Conservation (phyloP, 495 filamentous ascomycete species). For the Aspergillus bridgeri region DNA sequence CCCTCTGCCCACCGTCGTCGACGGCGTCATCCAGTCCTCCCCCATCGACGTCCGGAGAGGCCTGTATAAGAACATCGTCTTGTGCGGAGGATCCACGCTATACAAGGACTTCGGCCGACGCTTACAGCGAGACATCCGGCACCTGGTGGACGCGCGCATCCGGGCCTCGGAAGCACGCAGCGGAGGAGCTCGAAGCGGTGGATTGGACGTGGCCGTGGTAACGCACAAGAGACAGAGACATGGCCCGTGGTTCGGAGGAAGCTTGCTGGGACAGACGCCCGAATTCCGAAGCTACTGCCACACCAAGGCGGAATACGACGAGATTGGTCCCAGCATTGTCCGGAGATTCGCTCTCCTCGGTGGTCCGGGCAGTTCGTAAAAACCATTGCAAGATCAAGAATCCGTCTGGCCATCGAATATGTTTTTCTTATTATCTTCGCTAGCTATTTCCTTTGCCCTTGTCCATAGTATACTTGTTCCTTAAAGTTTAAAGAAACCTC, state of each 20-base stretch:
- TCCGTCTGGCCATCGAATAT: conserved; percentile 19
- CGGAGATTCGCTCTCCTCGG: conserved; percentile 91
- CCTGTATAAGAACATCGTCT: conserved; percentile 98
- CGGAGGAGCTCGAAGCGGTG: conserved; percentile 74
- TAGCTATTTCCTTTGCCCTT: conserved; percentile 17
- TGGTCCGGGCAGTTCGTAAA: conserved; percentile 70
- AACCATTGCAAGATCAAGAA: conserved; percentile 5
- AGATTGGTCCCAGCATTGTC: conserved; percentile 92
- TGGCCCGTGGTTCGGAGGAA: conserved; percentile 97
- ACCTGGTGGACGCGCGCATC: conserved; percentile 88
- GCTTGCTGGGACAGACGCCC: conserved; percentile 94
- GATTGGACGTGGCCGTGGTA: conserved; percentile 93
- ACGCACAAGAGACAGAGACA: conserved; percentile 94
- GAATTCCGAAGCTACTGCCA: conserved; percentile 99
- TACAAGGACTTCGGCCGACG: conserved; percentile 97
- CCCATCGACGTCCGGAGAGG: conserved; percentile 96
- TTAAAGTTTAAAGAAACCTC: background rate
- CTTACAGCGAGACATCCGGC: conserved; percentile 92
- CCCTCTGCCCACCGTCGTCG: conserved; percentile 87
- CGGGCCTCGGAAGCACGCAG: conserved; percentile 87
- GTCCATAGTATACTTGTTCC: conserved; percentile 1
- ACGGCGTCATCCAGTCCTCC: conserved; percentile 93
- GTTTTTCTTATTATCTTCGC: conserved; percentile 21
- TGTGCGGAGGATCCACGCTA: conserved; percentile 92
- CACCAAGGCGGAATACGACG: conserved; percentile 94